Evolutionary conservation across 192 early-diverging fungal genomes (phyloP).

Genomic region (Podila horticola): DNA sequence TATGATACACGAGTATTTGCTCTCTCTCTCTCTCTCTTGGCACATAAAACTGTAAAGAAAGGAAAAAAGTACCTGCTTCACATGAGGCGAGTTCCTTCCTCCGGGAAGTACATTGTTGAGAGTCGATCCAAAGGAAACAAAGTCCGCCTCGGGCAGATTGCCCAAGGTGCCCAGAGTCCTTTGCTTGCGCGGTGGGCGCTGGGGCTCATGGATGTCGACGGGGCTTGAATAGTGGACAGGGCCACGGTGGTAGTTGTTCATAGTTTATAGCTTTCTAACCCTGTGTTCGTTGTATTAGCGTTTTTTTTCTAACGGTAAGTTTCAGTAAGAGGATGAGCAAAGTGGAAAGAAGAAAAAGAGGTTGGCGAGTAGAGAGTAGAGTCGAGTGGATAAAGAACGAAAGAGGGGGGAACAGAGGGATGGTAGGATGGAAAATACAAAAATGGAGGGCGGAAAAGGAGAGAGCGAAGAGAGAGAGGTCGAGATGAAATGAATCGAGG

Average conservation of each 20-base stretch:
- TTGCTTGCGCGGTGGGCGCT: not conserved
- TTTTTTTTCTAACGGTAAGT: too few relatives aligned
- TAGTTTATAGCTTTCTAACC: too few relatives aligned
- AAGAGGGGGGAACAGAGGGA: not conserved
- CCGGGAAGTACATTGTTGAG: not conserved
- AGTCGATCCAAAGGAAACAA: not conserved
- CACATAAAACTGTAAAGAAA: too few relatives aligned
- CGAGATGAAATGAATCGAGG: not conserved
- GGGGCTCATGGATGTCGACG: conserved; percentile 1
- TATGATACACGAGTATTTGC: too few relatives aligned
- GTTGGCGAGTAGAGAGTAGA: not conserved
- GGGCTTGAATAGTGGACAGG: not conserved
- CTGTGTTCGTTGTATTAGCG: too few relatives aligned
- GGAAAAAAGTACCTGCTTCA: not conserved
- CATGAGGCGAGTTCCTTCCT: not conserved
- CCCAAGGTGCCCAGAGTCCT: not conserved
- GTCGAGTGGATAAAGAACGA: not conserved
- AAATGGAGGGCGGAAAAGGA: not conserved
- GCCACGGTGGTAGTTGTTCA: not conserved
- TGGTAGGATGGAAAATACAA: not conserved
- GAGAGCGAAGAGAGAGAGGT: not conserved
- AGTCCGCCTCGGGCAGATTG: too few relatives aligned
- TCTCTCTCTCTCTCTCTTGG: too few relatives aligned
- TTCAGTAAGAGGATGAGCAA: not conserved
- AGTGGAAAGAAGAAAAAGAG: not conserved